These are phyloP conservation scores for Paspalum notatum DNA, from an alignment of 176 grass and related monocot species.

Conservation along the genomic window DNA sequence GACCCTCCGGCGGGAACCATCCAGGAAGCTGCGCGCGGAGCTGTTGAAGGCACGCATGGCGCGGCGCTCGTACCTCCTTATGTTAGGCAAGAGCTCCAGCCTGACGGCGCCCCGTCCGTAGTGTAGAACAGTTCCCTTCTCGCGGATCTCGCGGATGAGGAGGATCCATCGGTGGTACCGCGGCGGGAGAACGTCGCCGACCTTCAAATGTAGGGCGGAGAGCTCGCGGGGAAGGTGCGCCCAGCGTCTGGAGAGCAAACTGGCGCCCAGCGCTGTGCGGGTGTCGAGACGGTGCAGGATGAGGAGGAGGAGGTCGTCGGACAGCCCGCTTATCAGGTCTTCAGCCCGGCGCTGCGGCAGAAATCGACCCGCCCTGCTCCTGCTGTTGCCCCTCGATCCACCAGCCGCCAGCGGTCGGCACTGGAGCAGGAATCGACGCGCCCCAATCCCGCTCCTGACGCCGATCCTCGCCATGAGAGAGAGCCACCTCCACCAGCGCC, in stretches of 20 bases:
- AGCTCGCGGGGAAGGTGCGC: conserved; percentile 13
- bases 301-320: conserved; percentile 30
- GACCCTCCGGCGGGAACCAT: neutral
- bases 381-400: no score
- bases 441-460: no score
- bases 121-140: neutral
- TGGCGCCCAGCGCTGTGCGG: conserved; percentile 17
- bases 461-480: no score
- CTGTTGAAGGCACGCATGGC: conserved; percentile 7
- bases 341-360: no score
- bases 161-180: conserved; percentile 7
- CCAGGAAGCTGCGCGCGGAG: neutral
- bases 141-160: neutral
- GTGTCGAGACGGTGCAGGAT: conserved; percentile 24
- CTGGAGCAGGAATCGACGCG: no score
- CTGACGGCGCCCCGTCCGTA: no score
- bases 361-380: no score
- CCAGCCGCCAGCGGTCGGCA: no score
- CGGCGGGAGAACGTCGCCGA: neutral
- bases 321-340: no score
- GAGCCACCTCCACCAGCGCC: no score
- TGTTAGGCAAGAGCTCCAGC: neutral
- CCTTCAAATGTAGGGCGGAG: neutral
- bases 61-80: conserved; percentile 28
- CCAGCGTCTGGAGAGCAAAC: conserved; percentile 23